phyloP scores from a whole-genome alignment of 2,329 filamentous ascomycete species.

The Beauveria medogensis region DNA sequence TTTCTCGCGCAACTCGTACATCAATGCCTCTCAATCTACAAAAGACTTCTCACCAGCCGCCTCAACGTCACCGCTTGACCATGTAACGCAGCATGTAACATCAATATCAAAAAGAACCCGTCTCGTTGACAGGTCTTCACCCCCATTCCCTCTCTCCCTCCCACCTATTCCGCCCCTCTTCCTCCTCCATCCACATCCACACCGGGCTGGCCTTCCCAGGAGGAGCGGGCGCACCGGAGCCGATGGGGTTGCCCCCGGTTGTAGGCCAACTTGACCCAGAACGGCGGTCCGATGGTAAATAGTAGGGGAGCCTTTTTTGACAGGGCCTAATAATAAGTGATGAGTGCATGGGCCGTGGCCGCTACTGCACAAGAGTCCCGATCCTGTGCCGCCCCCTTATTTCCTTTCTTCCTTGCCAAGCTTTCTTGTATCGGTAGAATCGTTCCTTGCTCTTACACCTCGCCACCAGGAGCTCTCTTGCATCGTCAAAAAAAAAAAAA shows the following conservation, averaged over 20 bases:
- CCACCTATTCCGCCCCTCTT: not conserved
- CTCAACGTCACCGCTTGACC: not conserved
- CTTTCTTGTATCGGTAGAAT: not conserved
- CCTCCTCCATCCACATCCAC: not conserved
- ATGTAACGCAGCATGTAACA: not conserved
- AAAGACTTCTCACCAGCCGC: not conserved
- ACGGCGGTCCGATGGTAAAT: not conserved
- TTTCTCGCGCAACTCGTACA: too few relatives aligned
- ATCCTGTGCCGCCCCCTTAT: not conserved
- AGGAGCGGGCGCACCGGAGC: constrained; percentile 6
- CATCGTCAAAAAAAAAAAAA: not conserved
- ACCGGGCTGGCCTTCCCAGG: not conserved
- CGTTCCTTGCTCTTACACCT: not conserved
- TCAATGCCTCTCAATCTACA: too few relatives aligned
- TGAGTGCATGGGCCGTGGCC: not conserved
- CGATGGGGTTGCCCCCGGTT: constrained; percentile 3
- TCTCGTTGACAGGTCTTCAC: not conserved
- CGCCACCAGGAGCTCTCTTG: not conserved
- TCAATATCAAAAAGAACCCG: not conserved
- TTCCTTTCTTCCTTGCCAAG: not conserved
- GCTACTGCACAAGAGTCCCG: not conserved
- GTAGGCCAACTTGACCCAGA: not conserved
- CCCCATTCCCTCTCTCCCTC: not conserved
- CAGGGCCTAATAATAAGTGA: not conserved
- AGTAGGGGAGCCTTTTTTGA: not conserved